Conservation (phyloP, 2,329 filamentous ascomycete genomes). For the Verticillium longisporum region DNA sequence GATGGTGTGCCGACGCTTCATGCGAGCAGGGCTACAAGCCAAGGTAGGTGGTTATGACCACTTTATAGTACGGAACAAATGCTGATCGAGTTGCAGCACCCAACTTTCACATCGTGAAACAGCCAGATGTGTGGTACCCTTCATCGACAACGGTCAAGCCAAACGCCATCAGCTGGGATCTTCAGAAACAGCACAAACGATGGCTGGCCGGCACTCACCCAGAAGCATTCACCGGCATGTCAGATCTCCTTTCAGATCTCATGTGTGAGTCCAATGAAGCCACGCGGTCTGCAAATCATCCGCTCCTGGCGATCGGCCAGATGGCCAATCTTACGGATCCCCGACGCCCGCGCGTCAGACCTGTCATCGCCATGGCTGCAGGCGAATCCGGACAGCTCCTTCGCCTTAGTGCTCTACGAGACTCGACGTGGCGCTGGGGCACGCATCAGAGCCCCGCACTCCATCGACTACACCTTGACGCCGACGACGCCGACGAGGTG, state of each 20-base stretch:
- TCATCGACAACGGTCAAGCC: constrained; percentile 1
- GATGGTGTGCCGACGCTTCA: constrained; percentile 10
- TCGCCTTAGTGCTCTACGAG: constrained; percentile 42
- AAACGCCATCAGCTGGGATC: constrained; percentile 4
- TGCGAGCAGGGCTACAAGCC: constrained; percentile 6
- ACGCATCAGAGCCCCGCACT: constrained; percentile 37
- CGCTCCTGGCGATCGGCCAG: constrained; percentile 50
- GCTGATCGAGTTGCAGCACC: background rate
- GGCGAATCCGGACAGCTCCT: constrained; percentile 55
- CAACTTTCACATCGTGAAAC: background rate
- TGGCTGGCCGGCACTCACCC: constrained; percentile 47
- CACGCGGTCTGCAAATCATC: constrained; percentile 9
- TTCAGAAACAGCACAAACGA: constrained; percentile 25
- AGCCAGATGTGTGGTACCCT: constrained; percentile 4
- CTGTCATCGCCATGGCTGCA: constrained; percentile 38
- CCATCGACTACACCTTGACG: constrained; percentile 35
- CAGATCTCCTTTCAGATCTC: constrained; percentile 17
- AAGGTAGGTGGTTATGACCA: constrained; percentile 1
- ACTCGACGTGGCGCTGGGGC: constrained; percentile 49
- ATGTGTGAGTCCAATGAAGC: constrained; percentile 23
- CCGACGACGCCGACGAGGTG: constrained; percentile 35
- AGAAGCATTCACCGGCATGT: constrained; percentile 36
- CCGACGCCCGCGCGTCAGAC: constrained; percentile 16
- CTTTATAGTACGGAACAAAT: too few relatives aligned
- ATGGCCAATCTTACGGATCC: constrained; percentile 33